Conservation (phyloP, 352 stramenopile species). For the Phytophthora constricta region DNA sequence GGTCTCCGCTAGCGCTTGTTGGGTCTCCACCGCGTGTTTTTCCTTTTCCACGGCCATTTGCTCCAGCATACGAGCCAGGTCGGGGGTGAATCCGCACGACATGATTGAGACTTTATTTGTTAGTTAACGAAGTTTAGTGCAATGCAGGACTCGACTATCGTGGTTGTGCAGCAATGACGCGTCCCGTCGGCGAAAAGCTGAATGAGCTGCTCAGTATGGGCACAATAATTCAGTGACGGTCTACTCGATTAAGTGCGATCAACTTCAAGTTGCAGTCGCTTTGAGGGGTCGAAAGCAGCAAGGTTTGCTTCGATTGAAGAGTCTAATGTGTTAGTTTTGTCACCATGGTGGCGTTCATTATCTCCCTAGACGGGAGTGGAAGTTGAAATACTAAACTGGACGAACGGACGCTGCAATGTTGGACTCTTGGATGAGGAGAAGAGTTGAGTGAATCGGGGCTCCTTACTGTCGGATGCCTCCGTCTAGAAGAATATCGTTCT, state of each 20-base stretch:
- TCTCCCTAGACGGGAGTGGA: neutral
- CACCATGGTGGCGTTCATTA: neutral
- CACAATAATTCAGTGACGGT: neutral
- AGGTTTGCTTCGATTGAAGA: neutral
- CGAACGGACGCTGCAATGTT: no score
- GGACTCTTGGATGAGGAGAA: no score
- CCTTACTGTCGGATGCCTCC: constrained; percentile 26
- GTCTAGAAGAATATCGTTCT: constrained; percentile 74
- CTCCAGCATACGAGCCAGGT: constrained; percentile 73
- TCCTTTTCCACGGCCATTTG: constrained; percentile 73
- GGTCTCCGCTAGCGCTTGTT: constrained; percentile 41
- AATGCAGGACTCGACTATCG: neutral
- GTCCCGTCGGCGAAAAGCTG: neutral
- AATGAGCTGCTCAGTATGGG: neutral
- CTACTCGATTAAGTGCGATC: constrained; percentile 13
- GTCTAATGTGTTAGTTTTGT: neutral
- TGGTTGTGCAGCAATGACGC: neutral
- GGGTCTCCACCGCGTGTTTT: constrained; percentile 40
- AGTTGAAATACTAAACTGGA: constrained; percentile 20
- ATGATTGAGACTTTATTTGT: constrained; percentile 36
- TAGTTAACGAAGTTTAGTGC: neutral
- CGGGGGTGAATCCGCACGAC: constrained; percentile 72
- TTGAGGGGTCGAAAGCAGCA: neutral
- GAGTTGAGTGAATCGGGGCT: neutral
- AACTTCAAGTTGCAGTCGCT: constrained; percentile 9